Evolutionary conservation across 1,139 yeast species (phyloP).

Genomic region (Suhomyces wounanorum): DNA sequence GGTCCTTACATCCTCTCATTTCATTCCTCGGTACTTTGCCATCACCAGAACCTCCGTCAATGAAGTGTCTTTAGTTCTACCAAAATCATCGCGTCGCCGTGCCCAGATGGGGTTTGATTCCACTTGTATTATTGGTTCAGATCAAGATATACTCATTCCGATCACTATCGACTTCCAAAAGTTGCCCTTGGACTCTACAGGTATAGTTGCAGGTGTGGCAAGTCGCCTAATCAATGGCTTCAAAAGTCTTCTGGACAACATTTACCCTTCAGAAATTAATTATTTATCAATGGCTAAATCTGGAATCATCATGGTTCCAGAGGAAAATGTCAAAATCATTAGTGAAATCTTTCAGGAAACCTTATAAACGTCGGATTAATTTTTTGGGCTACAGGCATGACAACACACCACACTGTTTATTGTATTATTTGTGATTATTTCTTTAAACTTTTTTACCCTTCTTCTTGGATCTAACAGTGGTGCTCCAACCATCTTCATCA

Average conservation of each 20-base stretch:
- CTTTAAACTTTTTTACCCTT: slow-evolving; percentile 26
- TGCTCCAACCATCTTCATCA: slow-evolving; percentile 77
- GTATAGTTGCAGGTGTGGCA: slow-evolving; percentile 70
- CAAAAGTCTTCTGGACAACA: slow-evolving; percentile 19
- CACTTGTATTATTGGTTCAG: slow-evolving; percentile 54
- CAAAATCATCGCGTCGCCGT: slow-evolving; percentile 42
- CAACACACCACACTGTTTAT: not conserved
- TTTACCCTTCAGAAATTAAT: slow-evolving; percentile 51
- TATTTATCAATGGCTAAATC: slow-evolving; percentile 65
- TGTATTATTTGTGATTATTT: not conserved
- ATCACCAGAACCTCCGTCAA: slow-evolving; percentile 56
- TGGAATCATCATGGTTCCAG: slow-evolving; percentile 61
- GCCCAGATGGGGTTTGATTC: slow-evolving; percentile 44
- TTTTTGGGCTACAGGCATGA: not conserved
- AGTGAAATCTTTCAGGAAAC: slow-evolving; percentile 6
- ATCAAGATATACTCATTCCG: slow-evolving; percentile 60
- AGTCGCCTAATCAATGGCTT: slow-evolving; percentile 45
- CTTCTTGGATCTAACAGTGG: slow-evolving; percentile 37
- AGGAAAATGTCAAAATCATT: slow-evolving; percentile 42
- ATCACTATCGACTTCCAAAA: slow-evolving; percentile 55
- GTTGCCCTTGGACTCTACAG: slow-evolving; percentile 63
- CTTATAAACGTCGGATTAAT: not conserved
- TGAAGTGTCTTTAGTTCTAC: slow-evolving; percentile 57
- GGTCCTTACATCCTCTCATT: slow-evolving; percentile 29
- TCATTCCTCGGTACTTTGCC: slow-evolving; percentile 55